phyloP scores from a whole-genome alignment of 352 stramenopile genomes.

The Globisporangium iwayamae region DNA sequence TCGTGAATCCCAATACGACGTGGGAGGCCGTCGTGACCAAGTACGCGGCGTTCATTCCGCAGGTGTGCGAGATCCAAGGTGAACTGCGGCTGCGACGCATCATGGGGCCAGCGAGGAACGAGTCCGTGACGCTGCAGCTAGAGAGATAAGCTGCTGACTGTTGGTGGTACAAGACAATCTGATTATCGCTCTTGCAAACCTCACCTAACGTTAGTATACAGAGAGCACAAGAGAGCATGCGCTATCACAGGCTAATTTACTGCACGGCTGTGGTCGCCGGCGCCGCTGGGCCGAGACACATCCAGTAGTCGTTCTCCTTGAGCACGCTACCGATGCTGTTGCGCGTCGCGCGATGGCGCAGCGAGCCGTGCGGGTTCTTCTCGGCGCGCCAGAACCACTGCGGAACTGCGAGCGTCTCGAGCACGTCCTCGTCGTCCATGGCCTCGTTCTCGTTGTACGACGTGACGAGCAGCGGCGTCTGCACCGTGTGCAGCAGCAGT shows the following conservation, averaged over 20 bases:
- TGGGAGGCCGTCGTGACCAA: slow-evolving; percentile 45
- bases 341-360: slow-evolving; percentile 41
- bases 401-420: slow-evolving; percentile 44
- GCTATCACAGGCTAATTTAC: background rate
- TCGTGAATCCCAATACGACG: slow-evolving; percentile 46
- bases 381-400: slow-evolving; percentile 71
- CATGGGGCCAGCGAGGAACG: slow-evolving; percentile 44
- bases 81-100: slow-evolving; percentile 58
- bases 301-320: slow-evolving; percentile 82
- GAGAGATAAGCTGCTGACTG: slow-evolving; percentile 12
- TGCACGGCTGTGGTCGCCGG: background rate
- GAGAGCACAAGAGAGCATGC: too few relatives aligned
- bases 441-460: slow-evolving; percentile 85
- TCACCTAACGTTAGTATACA: too few relatives aligned
- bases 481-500: slow-evolving; percentile 52
- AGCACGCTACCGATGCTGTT: slow-evolving; percentile 56
- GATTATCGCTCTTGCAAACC: too few relatives aligned
- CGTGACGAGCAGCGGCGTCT: slow-evolving; percentile 69
- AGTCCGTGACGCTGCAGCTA: slow-evolving; percentile 38
- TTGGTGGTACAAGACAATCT: too few relatives aligned
- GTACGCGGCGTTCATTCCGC: slow-evolving; percentile 36
- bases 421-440: slow-evolving; percentile 70
- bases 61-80: slow-evolving; percentile 39
- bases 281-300: slow-evolving; percentile 48
- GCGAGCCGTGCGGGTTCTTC: slow-evolving; percentile 61